Base-by-base conservation (phyloP, 2,329 filamentous ascomycete genomes). In the Penicillium sp. region DNA sequence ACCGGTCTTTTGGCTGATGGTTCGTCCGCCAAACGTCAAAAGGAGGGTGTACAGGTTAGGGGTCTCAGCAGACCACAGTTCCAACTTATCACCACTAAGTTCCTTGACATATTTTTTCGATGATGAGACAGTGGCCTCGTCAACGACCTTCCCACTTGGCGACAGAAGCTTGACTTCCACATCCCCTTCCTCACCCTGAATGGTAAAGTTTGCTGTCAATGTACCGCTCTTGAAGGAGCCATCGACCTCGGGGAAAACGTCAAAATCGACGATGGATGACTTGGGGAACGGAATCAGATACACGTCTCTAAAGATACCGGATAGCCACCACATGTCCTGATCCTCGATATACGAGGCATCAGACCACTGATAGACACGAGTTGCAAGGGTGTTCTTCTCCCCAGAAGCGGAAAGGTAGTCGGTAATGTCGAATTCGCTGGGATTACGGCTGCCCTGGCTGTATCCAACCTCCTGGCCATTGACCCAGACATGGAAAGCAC, bases 281-380 rank as follows among this genome's bases (percentile, higher is more conserved):
- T 71, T 69, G 0, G 83, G 81, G 53, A 88, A 83, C 0, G 79
- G 78, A 9, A 88, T 67, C 5, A 89, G 73, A 47, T 82, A 78
- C 0, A 89, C 85, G 63, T 89, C 85, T 18, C 86, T 78, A 64
- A 87, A 89, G 36, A 88, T 89, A 5, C 81, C 77, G 19, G 81
- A 84, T 5, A 87, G 70, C 81, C 84, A 85, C 85, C 85, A 88
- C 64, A 87, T 84, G 66, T 88, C 84, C 61, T 85, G 71, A 51
- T 88, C 85, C 67, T 89, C 86, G 32, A 89, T 85, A 61, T 89
- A 89, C 0, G 82, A 82, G 1, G 83, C 86, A 60, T 88, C 85
- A 32, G 80, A 88, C 76, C 83, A 88, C 64, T 89, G 85, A 58
- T 89, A 89, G 0, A 89, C 87, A n/a, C 80, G 76, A 0, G 89